phyloP scores from a whole-genome alignment of 768 basidiomycete genomes.

The Pulveroboletus sp. region DNA sequence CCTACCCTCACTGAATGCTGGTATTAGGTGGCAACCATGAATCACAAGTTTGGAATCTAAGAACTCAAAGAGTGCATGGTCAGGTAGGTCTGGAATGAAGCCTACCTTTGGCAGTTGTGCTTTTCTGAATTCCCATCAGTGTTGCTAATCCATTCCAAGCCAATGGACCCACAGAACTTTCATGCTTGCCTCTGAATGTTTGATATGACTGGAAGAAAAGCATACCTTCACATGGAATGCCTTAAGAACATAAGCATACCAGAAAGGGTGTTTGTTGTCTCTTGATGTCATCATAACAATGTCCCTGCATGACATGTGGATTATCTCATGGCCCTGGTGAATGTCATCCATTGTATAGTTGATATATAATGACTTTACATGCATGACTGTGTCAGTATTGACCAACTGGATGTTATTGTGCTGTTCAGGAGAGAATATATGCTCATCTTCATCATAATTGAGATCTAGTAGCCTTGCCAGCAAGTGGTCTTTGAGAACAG shows the following conservation, averaged over 20 bases:
- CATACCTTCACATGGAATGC: neutral
- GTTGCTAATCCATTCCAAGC: neutral
- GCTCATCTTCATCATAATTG: constrained; percentile 8
- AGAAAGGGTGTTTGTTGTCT: neutral
- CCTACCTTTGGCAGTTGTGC: neutral
- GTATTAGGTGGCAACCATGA: neutral
- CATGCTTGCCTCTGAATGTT: neutral
- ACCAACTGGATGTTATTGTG: neutral
- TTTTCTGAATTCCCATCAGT: neutral
- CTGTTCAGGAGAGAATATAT: neutral
- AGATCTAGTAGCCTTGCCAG: neutral
- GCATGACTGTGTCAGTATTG: neutral
- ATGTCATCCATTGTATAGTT: neutral
- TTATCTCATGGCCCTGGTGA: neutral
- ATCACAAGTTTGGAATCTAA: neutral
- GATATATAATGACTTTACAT: neutral
- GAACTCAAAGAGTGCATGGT: neutral
- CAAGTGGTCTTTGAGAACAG: neutral
- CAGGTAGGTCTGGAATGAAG: neutral
- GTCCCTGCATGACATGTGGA: neutral
- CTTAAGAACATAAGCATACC: neutral
- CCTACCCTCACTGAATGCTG: neutral
- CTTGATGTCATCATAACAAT: neutral
- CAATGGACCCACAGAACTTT: neutral
- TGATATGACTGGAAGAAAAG: neutral